Base-by-base conservation (phyloP, 768 basidiomycete genomes). In the Suillus americanus region DNA sequence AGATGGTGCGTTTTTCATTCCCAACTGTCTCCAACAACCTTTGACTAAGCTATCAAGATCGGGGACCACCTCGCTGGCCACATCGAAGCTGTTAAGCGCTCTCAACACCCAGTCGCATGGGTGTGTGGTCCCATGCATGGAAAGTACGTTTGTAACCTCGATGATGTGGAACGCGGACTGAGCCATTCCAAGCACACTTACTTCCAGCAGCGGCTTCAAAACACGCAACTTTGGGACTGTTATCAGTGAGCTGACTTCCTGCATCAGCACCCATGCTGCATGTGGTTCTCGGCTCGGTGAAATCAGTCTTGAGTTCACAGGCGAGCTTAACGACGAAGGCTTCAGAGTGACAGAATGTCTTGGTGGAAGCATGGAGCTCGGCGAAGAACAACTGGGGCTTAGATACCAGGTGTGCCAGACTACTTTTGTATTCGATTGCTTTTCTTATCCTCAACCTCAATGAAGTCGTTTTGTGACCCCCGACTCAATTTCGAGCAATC, bases 111-210 rank as follows among this genome's bases (percentile, higher is more conserved):
- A 1, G 95, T 97, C 3, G 86, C 89, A 10, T 99, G 96, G 94
- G 85, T 96, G 57, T 96, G 93, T 72, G 97, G 99, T 77, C 95
- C 96, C 3, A 99, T 99, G 97, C 96, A 99, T 70, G 97, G 96
- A 80, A 97, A 98, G 94, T 94, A 72, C 70, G 92, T 83, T 5
- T n/a, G 35, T n/a, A 41, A 65, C 55, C 61, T 53, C 35, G 53
- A 48, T 60, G 37, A 35, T 66, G 33, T 33, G n/a, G 10, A 7
- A 23, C 8, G 35, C 6, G 5, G 12, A n/a, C 30, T 45, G 23
- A 54, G 25, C 20, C 35, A 23, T 16, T 43, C 45, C 43, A 38
- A 97, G 94, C 79, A 98, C 96, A 2, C 85, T 89, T 62, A 92
- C 92, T 1, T 92, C 94, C 6, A 79, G 83, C 33, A 84, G 83